Base-by-base conservation (phyloP, 345 rosid genomes). In the Toxicodendron radicans region DNA sequence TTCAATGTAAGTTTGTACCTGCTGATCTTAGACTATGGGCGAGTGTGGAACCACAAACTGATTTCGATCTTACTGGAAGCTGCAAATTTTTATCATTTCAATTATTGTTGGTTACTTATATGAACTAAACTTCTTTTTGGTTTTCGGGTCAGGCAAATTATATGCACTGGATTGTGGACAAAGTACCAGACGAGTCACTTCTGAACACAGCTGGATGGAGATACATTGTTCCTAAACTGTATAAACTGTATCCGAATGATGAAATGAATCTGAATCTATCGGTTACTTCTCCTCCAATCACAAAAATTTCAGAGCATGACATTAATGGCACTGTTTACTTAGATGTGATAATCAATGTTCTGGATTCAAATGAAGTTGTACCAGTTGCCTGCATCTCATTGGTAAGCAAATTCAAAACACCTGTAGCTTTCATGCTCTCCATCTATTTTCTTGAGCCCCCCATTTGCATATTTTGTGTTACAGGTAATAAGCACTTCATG, bases 121-220 rank as follows among this genome's bases (percentile, higher is more conserved):
- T 38, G 64, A 75, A 71, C 77, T 76, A 56, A 79, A 27, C 30
- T 65, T 65, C 30, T 5, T 6, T 49, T 18, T 67, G 51, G 33
- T 11, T 17, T 17, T 13, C 6, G 30, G n/a, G 68, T 38, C 87
- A 92, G 97, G 89, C 82, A 43, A 86, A 87, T 78, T 73, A 73
- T 77, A 83, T 91, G 94, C 84, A 83, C 65, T 80, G 85, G 88
- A 80, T 58, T 18, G 73, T 91, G 38, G 84, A 81, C 33, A 63
- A 84, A 71, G 63, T 84, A 59, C 81, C 82, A 10, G 82, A 87
- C 65, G 84, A 88, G 54, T 83, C 93, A 18, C 48, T 83, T 58
- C 73, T 86, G 67, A 89, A 88, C 87, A 93, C 98, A 60, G 79
- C 86, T 17, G 90, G 86, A 41, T 93, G 95, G 95, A 86, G 81